These are phyloP conservation scores for Picea sitchensis DNA, from an alignment of 75 land plant species.

Conservation along the genomic window DNA sequence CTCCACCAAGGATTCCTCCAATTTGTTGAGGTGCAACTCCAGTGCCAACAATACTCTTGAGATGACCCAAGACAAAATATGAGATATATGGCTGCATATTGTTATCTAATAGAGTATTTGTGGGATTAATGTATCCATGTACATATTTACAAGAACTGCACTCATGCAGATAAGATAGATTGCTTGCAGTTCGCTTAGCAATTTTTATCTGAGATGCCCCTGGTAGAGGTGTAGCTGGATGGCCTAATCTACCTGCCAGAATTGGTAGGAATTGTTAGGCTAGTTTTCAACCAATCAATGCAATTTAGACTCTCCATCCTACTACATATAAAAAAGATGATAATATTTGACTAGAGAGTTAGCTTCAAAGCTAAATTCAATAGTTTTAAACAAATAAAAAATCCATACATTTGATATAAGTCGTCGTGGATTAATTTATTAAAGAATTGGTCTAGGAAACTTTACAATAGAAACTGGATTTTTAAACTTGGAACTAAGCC, in stretches of 20 bases:
- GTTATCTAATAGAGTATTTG: conserved; percentile 73
- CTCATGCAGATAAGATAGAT: conserved; percentile 80
- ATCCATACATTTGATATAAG: not conserved
- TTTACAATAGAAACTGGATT: not conserved
- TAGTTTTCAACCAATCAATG: not conserved
- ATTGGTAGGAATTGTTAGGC: not conserved
- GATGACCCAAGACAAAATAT: conserved; percentile 75
- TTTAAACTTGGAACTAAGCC: not conserved
- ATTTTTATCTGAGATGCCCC: conserved; percentile 71
- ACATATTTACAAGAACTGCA: conserved; percentile 76
- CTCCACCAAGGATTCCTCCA: conserved; percentile 45
- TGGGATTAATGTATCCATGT: conserved; percentile 87
- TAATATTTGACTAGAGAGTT: not conserved
- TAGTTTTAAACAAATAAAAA: not conserved
- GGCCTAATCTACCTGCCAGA: conserved; percentile 42
- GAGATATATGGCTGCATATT: conserved; percentile 66
- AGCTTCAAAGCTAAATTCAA: not conserved
- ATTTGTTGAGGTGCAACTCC: conserved; percentile 18
- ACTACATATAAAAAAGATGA: not conserved
- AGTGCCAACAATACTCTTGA: conserved; percentile 50
- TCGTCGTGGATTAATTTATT: not conserved
- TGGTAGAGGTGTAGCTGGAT: conserved; percentile 41
- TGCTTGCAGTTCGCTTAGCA: conserved; percentile 67
- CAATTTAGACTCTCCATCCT: not conserved
- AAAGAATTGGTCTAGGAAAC: not conserved